Percentiles rank a stretch among this genome's conserved stretches.
Conservation (phyloP, 495 filamentous ascomycete species). For the Penicillium flavigenum region DNA sequence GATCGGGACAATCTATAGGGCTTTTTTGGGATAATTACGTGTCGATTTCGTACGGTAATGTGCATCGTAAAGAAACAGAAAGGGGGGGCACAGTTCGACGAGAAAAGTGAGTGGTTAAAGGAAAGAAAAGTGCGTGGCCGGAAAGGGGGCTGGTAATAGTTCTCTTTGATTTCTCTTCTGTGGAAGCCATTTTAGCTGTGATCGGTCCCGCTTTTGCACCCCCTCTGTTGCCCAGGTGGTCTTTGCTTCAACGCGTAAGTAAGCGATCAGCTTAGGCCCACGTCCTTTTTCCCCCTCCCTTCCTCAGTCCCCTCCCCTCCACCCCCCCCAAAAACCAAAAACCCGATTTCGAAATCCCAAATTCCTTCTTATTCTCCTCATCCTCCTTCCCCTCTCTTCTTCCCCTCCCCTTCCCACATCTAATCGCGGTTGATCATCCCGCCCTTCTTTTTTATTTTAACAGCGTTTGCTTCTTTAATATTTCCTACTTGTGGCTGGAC, state of each 20-base stretch:
- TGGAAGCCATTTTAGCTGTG: neutral
- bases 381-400: conserved; percentile 38
- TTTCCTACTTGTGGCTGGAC: conserved; percentile 51
- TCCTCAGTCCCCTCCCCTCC: conserved; percentile 31
- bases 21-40: conserved; percentile 23
- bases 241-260: conserved; percentile 22
- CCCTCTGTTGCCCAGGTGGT: conserved; percentile 7
- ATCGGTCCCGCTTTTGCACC: conserved; percentile 23
- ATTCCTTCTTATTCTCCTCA: conserved; percentile 36
- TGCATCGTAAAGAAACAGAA: conserved; percentile 8
- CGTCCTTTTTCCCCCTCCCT: conserved; percentile 37
- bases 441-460: conserved; percentile 31
- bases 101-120: conserved; percentile 16
- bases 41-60: conserved; percentile 26
- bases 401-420: conserved; percentile 37
- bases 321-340: conserved; percentile 21
- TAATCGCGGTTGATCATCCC: conserved; percentile 32
- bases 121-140: conserved; percentile 34
- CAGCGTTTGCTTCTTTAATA: conserved; percentile 38
- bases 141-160: conserved; percentile 10
- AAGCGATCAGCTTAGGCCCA: conserved; percentile 31
- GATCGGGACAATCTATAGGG: conserved; percentile 19
- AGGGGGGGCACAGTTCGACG: conserved; percentile 11
- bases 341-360: conserved; percentile 19
- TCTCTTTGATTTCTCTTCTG: neutral